Evolutionary conservation across 805 yeast species (phyloP).

Genomic region (Metschnikowia cerradonensis): DNA sequence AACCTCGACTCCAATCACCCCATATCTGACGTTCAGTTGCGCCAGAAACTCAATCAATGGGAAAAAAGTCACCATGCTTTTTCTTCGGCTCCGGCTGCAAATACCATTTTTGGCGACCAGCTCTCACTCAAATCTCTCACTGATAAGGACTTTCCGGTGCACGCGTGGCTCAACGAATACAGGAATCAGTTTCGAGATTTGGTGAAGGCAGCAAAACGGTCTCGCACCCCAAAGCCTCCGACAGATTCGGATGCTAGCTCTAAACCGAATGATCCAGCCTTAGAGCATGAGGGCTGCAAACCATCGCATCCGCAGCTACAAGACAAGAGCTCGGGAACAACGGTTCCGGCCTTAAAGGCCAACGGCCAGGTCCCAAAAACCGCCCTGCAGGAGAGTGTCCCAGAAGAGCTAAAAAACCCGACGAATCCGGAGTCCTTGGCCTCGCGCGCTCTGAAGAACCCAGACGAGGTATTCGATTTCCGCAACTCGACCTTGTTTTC

Average conservation of each 20-base stretch:
- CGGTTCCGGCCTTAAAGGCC: background rate
- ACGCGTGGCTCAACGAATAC: constrained; percentile 41
- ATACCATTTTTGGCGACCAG: constrained; percentile 19
- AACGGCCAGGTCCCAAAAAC: background rate
- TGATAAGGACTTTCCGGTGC: constrained; percentile 45
- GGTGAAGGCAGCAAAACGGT: constrained; percentile 30
- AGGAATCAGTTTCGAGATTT: constrained; percentile 37
- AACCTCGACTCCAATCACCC: constrained; percentile 73
- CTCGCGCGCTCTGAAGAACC: background rate
- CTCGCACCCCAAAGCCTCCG: constrained; percentile 4
- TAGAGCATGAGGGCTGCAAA: too few species aligned
- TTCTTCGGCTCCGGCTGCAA: constrained; percentile 8
- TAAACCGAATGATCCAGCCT: background rate
- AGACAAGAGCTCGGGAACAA: background rate
- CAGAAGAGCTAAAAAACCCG: background rate
- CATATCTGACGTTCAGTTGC: constrained; percentile 49
- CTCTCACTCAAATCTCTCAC: constrained; percentile 31
- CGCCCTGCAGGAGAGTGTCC: background rate
- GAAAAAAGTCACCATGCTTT: constrained; percentile 46
- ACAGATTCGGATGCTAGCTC: too few species aligned
- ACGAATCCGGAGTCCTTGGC: background rate
- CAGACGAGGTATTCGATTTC: constrained; percentile 8
- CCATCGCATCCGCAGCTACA: too few species aligned
- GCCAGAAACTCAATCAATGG: constrained; percentile 61
- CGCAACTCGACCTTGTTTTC: constrained; percentile 10